Evolutionary conservation across 2,329 filamentous ascomycete genomes (phyloP), one percentile per base, ranked within the genome.

Genomic region (Fusarium sp.): DNA sequence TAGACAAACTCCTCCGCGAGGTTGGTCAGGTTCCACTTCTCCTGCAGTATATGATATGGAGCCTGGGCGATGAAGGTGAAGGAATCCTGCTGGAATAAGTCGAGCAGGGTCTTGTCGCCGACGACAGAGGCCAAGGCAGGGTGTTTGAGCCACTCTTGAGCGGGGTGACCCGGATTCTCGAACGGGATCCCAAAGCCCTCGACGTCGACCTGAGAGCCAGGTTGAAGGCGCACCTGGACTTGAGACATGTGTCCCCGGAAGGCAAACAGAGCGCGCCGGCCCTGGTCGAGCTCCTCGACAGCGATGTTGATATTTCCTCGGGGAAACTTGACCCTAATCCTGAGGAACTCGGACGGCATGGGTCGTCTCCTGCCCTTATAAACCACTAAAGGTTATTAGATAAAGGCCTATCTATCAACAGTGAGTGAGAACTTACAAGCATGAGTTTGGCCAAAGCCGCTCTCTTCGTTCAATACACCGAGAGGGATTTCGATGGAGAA

Each of bases 51-150:
- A 16, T 8, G 27, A 23, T 11, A 10, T 9, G 23, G n/a, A 3
- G 23, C 23, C 5, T 4, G 9, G 16, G 50, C 44, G 18, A 50
- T 30, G 44, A 58, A 50, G 31, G 16, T 16, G 54, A 58, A 58
- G 34, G n/a, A 8, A 7, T 31, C 18, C 44, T 58, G 54, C 23
- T 41, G 30, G 31, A 58, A 3, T 7, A 58, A 48, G 34, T 58
- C 54, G n/a, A 58, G 54, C 5, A 58, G 36, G 10, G 54, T 50
- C 54, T 27, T 47, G 10, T 10, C 34, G 23, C 44, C 54, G n/a
- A 50, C 16, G 6, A 58, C 54, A 4, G 43, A 44, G 6, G 44
- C 44, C 10, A 15, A 28, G 23, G 16, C 23, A 6, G 44, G 44
- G 23, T 48, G 18, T 28, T 12, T 16, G 27, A 48, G 23, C 44